Evolutionary conservation across 2,329 filamentous ascomycete species (phyloP), one percentile per base, ranked within the genome.

Genomic region (Tolypocladium amazonense): DNA sequence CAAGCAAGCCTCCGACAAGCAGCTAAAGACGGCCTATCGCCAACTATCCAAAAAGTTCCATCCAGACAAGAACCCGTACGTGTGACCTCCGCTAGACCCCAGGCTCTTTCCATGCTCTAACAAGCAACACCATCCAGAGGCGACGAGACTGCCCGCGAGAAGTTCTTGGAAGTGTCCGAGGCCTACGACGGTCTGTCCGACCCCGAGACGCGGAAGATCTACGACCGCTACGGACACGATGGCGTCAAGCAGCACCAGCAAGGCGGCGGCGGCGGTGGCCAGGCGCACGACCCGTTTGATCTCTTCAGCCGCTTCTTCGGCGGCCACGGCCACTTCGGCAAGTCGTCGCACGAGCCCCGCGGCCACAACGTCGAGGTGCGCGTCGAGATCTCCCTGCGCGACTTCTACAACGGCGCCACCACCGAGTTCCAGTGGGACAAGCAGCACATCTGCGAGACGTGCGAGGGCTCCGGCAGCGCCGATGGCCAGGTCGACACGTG

Each of bases 221-320:
- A 99, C 81, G 92, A 99, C 74, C 86, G 92, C 70, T 89, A 96
- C 72, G 94, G 94, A 62, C 89, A 96, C 71, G 93, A 97, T 57
- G 94, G 92, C 30, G 79, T 97, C 57, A 85, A 94, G 70, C 88
- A 94, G 70, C 90, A 90, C 69, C 85, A 89, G 68, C 88, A 90
- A 54, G 84, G 84, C 56, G 81, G 82, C 12, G 63, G 65, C 9
- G 68, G 64, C 12, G 64, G 62, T 12, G 81, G 81, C 52, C 76
- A 76, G 38, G 80, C 84, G 61, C 88, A 93, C 72, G 92, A 99
- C 71, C 92, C 94, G 25, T 97, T 97, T 71, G 94, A 99, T 73
- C 80, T 99, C 50, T 99, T 99, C 81, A 92, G 87, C 59, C 88
- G 91, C 66, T 97, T 99, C 83, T 99, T 99, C 71, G 94, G 94